These are phyloP conservation scores for Cocos nucifera DNA, from an alignment of 176 grass and related monocot species.

Conservation along the genomic window DNA sequence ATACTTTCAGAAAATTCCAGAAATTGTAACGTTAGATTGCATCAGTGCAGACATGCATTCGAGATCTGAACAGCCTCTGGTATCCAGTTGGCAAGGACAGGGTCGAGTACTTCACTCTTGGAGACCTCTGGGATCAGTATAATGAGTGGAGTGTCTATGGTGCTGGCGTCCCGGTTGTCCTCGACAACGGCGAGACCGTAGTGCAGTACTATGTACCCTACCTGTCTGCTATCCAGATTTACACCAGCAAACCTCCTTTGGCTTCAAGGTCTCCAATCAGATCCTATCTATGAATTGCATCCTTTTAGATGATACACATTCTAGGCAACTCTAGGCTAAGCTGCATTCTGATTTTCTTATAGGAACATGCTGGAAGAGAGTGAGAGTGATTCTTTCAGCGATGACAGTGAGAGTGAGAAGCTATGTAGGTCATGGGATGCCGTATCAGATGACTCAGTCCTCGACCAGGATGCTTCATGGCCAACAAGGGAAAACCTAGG, in stretches of 20 bases:
- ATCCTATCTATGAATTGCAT: too few relatives aligned
- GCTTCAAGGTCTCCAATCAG: constrained; percentile 21
- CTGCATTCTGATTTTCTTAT: not conserved
- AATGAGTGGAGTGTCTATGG: constrained; percentile 43
- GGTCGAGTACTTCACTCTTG: constrained; percentile 40
- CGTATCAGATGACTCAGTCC: constrained; percentile 26
- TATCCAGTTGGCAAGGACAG: constrained; percentile 24
- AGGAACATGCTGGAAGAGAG: constrained; percentile 27
- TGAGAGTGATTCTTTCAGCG: constrained; percentile 65
- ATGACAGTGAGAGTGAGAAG: constrained; percentile 41
- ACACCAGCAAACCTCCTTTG: constrained; percentile 36
- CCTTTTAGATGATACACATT: not conserved
- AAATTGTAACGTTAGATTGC: not conserved
- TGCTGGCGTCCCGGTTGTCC: constrained; percentile 31
- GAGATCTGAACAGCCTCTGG: constrained; percentile 33
- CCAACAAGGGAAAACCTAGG: constrained; percentile 24
- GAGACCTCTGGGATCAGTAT: constrained; percentile 57
- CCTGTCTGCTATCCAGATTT: constrained; percentile 64
- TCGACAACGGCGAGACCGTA: constrained; percentile 11
- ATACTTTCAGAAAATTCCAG: not conserved
- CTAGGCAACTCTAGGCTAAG: constrained; percentile 2
- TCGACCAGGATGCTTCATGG: constrained; percentile 15
- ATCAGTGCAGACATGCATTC: constrained; percentile 27
- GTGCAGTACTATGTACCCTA: constrained; percentile 56
- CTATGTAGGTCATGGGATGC: constrained; percentile 49